phyloP scores from a whole-genome alignment of 2,329 filamentous ascomycete genomes.

The Bipolaris cookei region DNA sequence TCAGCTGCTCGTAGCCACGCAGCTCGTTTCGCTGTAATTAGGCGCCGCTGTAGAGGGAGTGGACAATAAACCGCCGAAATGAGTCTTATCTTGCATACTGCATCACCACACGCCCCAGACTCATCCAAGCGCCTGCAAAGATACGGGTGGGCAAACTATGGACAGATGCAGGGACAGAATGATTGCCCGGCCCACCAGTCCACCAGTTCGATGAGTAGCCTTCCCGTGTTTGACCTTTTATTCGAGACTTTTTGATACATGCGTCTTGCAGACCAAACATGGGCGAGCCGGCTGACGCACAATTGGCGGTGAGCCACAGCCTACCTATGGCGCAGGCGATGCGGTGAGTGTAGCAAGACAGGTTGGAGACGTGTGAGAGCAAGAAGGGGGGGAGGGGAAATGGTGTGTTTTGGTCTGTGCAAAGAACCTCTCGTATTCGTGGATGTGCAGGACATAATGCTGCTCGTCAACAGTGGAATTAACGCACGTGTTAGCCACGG shows the following conservation, averaged over 20 bases:
- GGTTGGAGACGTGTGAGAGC: not conserved
- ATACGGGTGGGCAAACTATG: not conserved
- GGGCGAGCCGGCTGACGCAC: slow-evolving; percentile 7
- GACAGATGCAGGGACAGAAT: slow-evolving; percentile 2
- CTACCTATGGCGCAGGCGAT: slow-evolving; percentile 12
- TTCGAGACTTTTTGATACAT: not conserved
- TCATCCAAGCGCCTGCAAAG: not conserved
- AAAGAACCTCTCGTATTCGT: no score
- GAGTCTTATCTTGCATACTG: not conserved
- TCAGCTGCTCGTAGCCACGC: not conserved
- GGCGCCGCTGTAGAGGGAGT: not conserved
- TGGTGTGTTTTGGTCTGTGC: no score
- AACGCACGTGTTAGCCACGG: not conserved
- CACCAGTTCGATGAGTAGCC: not conserved
- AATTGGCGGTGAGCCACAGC: slow-evolving; percentile 30
- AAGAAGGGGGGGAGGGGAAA: no score
- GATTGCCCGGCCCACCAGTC: slow-evolving; percentile 5
- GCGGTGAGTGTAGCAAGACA: slow-evolving; percentile 8
- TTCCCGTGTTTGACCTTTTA: not conserved
- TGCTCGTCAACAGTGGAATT: no score
- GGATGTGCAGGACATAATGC: no score
- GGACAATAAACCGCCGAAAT: not conserved
- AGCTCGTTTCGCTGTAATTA: not conserved
- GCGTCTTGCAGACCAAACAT: not conserved
- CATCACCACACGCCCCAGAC: not conserved